Percentiles rank a stretch among this genome's conserved stretches.
These are phyloP conservation scores for Stereum hirsutum DNA, from an alignment of 1,284 basidiomycete species.

Conservation along the genomic window DNA sequence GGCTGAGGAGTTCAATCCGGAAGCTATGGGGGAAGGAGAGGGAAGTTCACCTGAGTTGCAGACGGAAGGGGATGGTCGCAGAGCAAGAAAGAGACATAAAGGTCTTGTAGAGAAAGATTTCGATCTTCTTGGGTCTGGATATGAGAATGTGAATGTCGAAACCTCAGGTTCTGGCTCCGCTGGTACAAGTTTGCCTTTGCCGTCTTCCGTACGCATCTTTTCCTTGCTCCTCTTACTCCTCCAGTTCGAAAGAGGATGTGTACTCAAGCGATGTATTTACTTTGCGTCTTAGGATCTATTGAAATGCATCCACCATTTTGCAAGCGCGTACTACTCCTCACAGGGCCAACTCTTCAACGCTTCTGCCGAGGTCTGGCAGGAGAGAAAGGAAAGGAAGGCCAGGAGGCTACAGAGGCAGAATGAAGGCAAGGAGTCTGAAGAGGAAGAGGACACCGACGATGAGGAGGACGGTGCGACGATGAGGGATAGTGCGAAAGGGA, in stretches of 20 bases:
- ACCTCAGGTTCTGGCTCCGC: no score
- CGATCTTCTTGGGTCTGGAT: no score
- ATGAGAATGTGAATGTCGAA: no score
- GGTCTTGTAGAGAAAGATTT: no score
- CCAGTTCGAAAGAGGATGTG: no score
- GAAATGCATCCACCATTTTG: conserved; percentile 59
- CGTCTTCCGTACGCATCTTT: no score
- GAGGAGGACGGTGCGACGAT: not conserved
- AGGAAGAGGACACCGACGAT: not conserved
- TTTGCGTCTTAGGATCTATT: conserved; percentile 51
- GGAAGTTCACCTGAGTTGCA: not conserved
- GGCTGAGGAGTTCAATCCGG: no score
- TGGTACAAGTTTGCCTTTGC: no score
- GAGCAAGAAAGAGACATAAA: no score
- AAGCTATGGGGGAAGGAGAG: not conserved
- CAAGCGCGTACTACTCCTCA: conserved; percentile 51
- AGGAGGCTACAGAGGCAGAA: not conserved
- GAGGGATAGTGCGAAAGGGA: not conserved
- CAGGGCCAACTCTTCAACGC: conserved; percentile 47
- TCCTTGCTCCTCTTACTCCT: no score
- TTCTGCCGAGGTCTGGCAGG: conserved; percentile 33
- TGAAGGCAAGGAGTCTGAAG: not conserved
- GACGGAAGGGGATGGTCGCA: no score
- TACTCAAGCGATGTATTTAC: no score
- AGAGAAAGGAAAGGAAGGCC: conserved; percentile 11